Evolutionary conservation across 2,329 filamentous ascomycete genomes (phyloP).

Genomic region (Aspergillus fructus): DNA sequence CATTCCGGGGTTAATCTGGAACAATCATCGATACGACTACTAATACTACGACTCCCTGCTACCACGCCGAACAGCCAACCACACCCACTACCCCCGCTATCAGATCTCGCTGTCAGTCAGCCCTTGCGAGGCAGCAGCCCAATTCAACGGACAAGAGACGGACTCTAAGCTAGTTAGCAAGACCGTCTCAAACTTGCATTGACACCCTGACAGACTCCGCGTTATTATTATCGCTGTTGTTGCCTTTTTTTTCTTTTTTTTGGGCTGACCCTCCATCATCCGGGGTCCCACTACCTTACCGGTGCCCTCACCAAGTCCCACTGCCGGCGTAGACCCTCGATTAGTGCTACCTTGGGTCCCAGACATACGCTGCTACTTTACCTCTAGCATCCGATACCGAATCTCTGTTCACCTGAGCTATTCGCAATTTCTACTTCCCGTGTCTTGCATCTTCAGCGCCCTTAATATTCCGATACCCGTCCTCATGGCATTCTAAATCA

Average conservation of each 20-base stretch:
- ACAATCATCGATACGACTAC: conserved; percentile 5
- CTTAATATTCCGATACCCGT: conserved; percentile 8
- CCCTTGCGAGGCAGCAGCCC: not conserved
- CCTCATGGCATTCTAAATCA: conserved; percentile 9
- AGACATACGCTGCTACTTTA: conserved; percentile 18
- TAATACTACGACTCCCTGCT: conserved; percentile 13
- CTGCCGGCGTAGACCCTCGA: conserved; percentile 4
- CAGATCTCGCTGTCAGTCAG: not conserved
- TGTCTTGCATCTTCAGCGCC: conserved; percentile 3
- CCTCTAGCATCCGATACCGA: conserved; percentile 15
- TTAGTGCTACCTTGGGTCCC: conserved; percentile 23
- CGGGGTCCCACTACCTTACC: conserved; percentile 13
- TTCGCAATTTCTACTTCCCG: not conserved
- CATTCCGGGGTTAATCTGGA: not conserved
- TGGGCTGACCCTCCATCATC: not conserved
- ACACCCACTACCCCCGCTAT: conserved; percentile 2
- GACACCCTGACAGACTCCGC: not conserved
- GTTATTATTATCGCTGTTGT: conserved; percentile 8
- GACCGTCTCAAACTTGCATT: conserved; percentile 4
- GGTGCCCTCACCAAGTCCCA: not conserved
- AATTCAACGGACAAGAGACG: not conserved
- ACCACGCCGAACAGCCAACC: conserved; percentile 3
- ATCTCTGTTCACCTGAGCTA: not conserved
- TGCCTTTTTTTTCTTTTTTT: not conserved
- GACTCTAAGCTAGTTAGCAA: not conserved